These are phyloP conservation scores for Clitopilus hobsonii DNA, from an alignment of 768 basidiomycete genomes.

Conservation along the genomic window DNA sequence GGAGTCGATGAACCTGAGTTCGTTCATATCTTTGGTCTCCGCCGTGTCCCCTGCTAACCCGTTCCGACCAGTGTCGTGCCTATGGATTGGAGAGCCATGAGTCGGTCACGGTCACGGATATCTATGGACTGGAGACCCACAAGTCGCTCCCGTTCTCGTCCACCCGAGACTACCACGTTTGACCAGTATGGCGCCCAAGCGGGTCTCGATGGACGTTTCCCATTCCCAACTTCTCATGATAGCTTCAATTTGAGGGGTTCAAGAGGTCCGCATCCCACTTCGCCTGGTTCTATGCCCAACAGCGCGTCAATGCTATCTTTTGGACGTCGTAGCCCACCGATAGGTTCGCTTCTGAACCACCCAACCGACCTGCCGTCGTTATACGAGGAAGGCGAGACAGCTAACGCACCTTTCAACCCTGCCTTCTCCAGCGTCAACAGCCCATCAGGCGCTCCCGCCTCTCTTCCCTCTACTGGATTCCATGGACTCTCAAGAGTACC, in stretches of 20 bases:
- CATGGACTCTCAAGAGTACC: conserved; percentile 48
- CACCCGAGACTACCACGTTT: conserved; percentile 50
- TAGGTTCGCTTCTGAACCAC: conserved; percentile 24
- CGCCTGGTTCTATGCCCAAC: conserved; percentile 32
- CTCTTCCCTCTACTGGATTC: conserved; percentile 67
- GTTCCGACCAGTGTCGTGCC: conserved; percentile 42
- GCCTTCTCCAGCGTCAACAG: conserved; percentile 35
- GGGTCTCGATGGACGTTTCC: conserved; percentile 34
- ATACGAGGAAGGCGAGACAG: conserved; percentile 36
- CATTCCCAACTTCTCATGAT: conserved; percentile 33
- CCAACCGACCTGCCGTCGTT: conserved; percentile 41
- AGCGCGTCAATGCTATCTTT: conserved; percentile 35
- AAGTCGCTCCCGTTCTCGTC: conserved; percentile 74
- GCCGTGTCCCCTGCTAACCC: not conserved
- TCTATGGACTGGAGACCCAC: conserved; percentile 90
- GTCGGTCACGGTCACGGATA: conserved; percentile 84
- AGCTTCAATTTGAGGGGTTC: conserved; percentile 10
- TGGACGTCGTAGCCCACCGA: conserved; percentile 44
- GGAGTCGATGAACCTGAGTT: conserved; percentile 71
- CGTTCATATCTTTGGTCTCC: conserved; percentile 26
- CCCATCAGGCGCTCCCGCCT: conserved; percentile 60
- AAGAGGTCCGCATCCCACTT: conserved; percentile 15
- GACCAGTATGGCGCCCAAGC: conserved; percentile 36
- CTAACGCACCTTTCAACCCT: conserved; percentile 20
- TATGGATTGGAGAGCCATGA: conserved; percentile 95